Evolutionary conservation across 768 basidiomycete genomes (phyloP).

Genomic region (Coprinopsis sp.): DNA sequence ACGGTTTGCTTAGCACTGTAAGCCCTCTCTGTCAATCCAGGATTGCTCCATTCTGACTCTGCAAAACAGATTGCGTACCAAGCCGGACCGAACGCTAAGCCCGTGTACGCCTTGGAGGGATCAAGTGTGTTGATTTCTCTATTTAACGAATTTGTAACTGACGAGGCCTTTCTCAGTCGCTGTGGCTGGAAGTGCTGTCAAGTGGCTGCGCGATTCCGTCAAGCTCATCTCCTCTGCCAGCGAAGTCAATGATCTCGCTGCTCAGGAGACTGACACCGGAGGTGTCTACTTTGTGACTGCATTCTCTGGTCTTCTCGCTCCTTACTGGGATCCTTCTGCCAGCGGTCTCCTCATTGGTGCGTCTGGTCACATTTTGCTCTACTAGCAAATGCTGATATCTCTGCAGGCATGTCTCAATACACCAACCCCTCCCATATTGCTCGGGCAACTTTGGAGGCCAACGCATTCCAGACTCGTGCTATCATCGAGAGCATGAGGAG

Average conservation of each 20-base stretch:
- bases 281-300: conserved; percentile 97
- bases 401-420: conserved; percentile 70
- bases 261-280: conserved; percentile 69
- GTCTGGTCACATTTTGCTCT: conserved; percentile 9
- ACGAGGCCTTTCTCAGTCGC: conserved; percentile 55
- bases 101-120: conserved; percentile 93
- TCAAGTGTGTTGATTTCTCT: conserved; percentile 55
- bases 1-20: conserved; percentile 89
- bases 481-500: conserved; percentile 94
- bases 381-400: not conserved
- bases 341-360: conserved; percentile 79
- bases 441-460: conserved; percentile 93
- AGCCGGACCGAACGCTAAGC: conserved; percentile 69
- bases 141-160: not conserved
- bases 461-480: conserved; percentile 92
- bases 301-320: conserved; percentile 92
- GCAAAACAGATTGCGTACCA: conserved; percentile 76
- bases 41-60: conserved; percentile 2
- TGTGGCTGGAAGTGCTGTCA: conserved; percentile 92
- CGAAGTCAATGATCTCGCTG: conserved; percentile 84
- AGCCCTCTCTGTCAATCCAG: conserved; percentile 14
- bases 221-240: conserved; percentile 70
- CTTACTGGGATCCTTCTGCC: conserved; percentile 95
- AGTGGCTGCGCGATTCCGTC: conserved; percentile 95
- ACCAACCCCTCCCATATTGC: conserved; percentile 92